phyloP scores from a whole-genome alignment of 352 stramenopile species.

The Pythium oligandrum region DNA sequence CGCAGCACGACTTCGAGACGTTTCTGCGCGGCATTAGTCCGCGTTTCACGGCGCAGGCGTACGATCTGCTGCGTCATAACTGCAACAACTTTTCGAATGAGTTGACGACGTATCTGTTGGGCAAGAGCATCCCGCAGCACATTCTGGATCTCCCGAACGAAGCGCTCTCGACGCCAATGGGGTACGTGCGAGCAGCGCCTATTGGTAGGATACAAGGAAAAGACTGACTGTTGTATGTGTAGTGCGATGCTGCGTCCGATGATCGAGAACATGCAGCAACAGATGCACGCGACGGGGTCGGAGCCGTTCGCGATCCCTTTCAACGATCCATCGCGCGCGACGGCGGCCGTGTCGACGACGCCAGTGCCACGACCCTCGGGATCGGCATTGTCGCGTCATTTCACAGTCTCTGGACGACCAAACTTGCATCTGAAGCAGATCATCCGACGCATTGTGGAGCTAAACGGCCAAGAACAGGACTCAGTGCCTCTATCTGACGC shows the following conservation, averaged over 20 bases:
- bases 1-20: slow-evolving; percentile 72
- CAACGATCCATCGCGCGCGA: slow-evolving; percentile 47
- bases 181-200: slow-evolving; percentile 34
- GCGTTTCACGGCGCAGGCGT: slow-evolving; percentile 87
- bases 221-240: background rate
- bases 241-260: slow-evolving; percentile 78
- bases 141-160: slow-evolving; percentile 88
- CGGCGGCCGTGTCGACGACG: slow-evolving; percentile 6
- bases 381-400: slow-evolving; percentile 32
- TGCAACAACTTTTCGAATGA: slow-evolving; percentile 97
- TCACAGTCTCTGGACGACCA: slow-evolving; percentile 51
- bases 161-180: slow-evolving; percentile 87
- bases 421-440: slow-evolving; percentile 47
- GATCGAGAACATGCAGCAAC: slow-evolving; percentile 79
- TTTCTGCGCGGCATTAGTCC: slow-evolving; percentile 76
- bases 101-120: slow-evolving; percentile 84
- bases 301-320: slow-evolving; percentile 69
- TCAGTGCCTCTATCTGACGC: slow-evolving; percentile 17
- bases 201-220: background rate
- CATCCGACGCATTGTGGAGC: slow-evolving; percentile 28
- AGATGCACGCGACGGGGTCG: slow-evolving; percentile 53
- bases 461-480: slow-evolving; percentile 19
- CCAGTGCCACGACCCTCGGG: slow-evolving; percentile 2
- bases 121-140: slow-evolving; percentile 83
- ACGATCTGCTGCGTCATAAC: slow-evolving; percentile 94